phyloP scores from a whole-genome alignment of 2,329 filamentous ascomycete species.

The Calonectria pauciramosa region DNA sequence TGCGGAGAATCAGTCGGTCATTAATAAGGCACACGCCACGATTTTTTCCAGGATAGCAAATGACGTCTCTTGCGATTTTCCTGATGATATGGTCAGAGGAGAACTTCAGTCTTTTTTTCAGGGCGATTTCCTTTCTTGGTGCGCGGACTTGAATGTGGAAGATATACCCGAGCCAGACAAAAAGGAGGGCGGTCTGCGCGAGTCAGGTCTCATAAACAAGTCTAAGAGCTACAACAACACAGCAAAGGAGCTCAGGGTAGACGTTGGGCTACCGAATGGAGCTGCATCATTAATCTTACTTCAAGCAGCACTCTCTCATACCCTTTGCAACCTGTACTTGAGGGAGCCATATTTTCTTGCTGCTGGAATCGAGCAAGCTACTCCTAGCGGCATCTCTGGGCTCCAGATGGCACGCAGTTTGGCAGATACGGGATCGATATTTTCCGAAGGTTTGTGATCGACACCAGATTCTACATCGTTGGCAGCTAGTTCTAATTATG shows the following conservation, averaged over 20 bases:
- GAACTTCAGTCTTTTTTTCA: not conserved
- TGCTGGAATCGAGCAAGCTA: not conserved
- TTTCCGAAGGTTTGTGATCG: not conserved
- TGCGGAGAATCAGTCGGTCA: not conserved
- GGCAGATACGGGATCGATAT: not conserved
- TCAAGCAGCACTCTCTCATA: not conserved
- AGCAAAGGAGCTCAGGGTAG: not conserved
- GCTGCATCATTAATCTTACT: not conserved
- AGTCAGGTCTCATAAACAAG: not conserved
- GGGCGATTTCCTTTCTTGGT: constrained; percentile 3
- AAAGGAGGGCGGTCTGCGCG: not conserved
- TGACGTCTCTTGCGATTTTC: not conserved
- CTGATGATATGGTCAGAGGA: constrained; percentile 5
- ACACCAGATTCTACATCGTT: not conserved
- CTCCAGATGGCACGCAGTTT: not conserved
- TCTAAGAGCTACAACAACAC: not conserved
- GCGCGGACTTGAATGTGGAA: not conserved
- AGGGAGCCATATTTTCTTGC: not conserved
- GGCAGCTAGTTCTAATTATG: not conserved
- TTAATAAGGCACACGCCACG: not conserved
- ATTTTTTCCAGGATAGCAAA: not conserved
- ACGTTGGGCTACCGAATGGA: not conserved
- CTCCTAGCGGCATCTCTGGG: not conserved
- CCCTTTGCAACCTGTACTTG: not conserved
- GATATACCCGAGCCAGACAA: not conserved